Percentiles rank a stretch among this genome's conserved stretches.
phyloP scores from a whole-genome alignment of 2,329 filamentous ascomycete species.

The Trichoderma breve region DNA sequence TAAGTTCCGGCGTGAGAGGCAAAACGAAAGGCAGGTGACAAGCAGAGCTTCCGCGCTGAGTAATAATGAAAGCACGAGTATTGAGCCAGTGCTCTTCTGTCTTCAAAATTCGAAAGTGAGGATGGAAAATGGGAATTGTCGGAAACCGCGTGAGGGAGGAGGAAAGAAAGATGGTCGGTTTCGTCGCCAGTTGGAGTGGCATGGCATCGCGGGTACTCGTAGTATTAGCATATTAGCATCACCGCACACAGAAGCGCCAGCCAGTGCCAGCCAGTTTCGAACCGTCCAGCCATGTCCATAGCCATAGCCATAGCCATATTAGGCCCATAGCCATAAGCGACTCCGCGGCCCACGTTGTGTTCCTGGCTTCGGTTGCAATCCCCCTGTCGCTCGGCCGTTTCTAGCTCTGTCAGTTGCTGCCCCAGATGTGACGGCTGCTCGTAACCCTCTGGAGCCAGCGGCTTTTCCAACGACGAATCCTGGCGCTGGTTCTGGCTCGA shows the following conservation, averaged over 20 bases:
- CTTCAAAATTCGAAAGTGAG: neutral
- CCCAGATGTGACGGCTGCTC: constrained; percentile 6
- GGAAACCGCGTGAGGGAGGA: neutral
- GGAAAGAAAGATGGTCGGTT: neutral
- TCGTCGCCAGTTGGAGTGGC: neutral
- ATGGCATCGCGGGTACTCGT: neutral
- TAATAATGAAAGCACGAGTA: neutral
- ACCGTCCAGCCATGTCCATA: neutral
- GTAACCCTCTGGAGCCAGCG: neutral
- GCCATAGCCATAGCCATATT: neutral
- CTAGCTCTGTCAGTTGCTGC: neutral
- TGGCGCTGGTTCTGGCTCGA: neutral
- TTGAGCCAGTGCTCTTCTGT: neutral
- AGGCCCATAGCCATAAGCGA: neutral
- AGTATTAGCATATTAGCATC: constrained; percentile 4
- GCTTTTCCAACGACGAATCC: neutral
- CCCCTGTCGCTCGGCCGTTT: neutral
- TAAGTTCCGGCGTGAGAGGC: neutral
- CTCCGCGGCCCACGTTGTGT: constrained; percentile 17
- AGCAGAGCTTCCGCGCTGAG: neutral
- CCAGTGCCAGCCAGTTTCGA: neutral
- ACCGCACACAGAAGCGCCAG: constrained; percentile 1
- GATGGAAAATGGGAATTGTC: neutral
- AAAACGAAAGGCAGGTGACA: neutral
- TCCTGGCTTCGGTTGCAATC: constrained; percentile 16